Evolutionary conservation across 768 basidiomycete genomes (phyloP), one percentile per base, ranked within the genome.

Genomic region (Tephrocybe sp.): DNA sequence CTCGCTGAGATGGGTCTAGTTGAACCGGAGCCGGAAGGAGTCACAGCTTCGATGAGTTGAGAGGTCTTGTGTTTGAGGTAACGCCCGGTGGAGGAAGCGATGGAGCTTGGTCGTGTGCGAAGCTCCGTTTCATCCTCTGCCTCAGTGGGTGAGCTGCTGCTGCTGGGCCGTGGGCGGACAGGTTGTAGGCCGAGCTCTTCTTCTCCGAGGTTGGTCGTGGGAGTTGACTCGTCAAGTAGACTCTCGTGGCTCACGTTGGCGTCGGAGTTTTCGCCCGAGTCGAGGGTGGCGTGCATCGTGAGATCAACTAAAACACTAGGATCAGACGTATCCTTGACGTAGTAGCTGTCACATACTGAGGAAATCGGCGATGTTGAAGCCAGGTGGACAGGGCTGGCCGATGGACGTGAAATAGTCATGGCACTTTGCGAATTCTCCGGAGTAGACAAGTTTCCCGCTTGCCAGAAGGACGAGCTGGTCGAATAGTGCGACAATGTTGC

Each of bases 301-400:
- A 90, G 62, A 65, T 90, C 88, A 57, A 90, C 88, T 89, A 41
- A 33, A 40, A 8, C 21, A 39, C 10, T 11, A 11, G 24, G 1
- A 43, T 44, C 26, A 3, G 9, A 1, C 7, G 42, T 37, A 5
- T 34, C 26, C 57, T 36, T 64, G 42, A 6, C 47, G 4, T 28
- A 21, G 36, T 23, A 36, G 18, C 8, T 3, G 53, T 18, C 15
- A 79, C 89, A 48, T 64, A 95, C 94, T 98, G 50, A 98, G 73
- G 69, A 85, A 98, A 71, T 99, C 97, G 0, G 96, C 97, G 57
- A 98, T 90, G 64, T 99, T 99, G 68, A 94, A 98, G 0, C 96
- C 97, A 9, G 84, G 74, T 4, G 97, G 97, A 63, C 97, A 99
- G 0, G 85, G 81, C 51, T 84, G 79, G 1, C 89, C 94, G 43